These are phyloP conservation scores for Sporothrix euskadiensis DNA, from an alignment of 2,329 filamentous ascomycete species.

Conservation along the genomic window DNA sequence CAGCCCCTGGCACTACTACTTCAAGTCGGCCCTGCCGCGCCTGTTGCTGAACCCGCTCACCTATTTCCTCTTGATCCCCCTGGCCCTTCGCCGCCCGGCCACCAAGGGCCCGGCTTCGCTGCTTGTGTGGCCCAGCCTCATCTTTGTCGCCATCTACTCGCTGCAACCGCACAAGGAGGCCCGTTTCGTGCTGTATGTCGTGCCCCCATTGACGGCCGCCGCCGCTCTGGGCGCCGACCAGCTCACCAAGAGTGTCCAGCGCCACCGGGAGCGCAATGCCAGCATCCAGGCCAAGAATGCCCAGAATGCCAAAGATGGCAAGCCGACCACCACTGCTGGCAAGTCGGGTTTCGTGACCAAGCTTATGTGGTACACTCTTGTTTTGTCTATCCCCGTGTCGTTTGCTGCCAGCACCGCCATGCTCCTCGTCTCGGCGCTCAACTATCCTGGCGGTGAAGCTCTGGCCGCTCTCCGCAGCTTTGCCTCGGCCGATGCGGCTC, in stretches of 20 bases:
- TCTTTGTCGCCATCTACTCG: constrained; percentile 80
- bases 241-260: constrained; percentile 52
- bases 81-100: constrained; percentile 53
- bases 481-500: constrained; percentile 36
- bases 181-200: constrained; percentile 87
- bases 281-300: background rate
- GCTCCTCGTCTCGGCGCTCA: constrained; percentile 78
- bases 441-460: constrained; percentile 90
- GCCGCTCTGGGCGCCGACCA: constrained; percentile 73
- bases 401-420: constrained; percentile 64
- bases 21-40: constrained; percentile 75
- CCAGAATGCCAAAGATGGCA: background rate
- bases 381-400: constrained; percentile 62
- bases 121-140: constrained; percentile 65
- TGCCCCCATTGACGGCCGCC: constrained; percentile 77
- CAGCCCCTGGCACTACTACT: constrained; percentile 84
- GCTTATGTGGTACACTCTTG: constrained; percentile 49
- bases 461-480: constrained; percentile 55
- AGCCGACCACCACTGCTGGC: background rate
- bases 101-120: constrained; percentile 47
- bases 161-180: constrained; percentile 93
- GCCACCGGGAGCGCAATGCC: constrained; percentile 14
- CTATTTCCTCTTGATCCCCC: constrained; percentile 55
- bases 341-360: constrained; percentile 45
- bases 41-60: constrained; percentile 77